Conservation (phyloP, 345 rosid genomes). For the Anastatica hierochuntica region DNA sequence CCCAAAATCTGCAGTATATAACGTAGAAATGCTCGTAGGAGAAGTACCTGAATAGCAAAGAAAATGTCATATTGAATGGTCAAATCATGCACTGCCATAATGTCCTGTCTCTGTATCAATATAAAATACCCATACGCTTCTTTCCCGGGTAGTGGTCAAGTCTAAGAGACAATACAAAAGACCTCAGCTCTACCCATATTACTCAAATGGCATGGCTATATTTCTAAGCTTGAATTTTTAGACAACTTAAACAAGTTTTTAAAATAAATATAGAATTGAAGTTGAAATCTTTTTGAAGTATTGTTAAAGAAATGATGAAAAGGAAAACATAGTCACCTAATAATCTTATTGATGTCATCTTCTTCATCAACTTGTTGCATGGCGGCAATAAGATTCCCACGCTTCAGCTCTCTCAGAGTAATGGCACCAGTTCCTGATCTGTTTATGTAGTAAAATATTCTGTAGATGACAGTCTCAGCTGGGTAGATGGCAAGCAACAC, state of each 20-base stretch:
- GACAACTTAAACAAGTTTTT: background rate
- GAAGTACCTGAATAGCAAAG: conserved; percentile 55
- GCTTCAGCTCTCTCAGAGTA: conserved; percentile 81
- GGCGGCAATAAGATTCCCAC: conserved; percentile 72
- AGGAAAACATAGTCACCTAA: conserved; percentile 45
- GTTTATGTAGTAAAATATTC: conserved; percentile 81
- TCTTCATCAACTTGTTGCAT: conserved; percentile 88
- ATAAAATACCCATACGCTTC: background rate
- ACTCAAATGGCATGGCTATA: background rate
- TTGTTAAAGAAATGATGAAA: background rate
- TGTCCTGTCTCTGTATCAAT: background rate
- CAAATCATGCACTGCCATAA: background rate
- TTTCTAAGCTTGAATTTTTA: background rate
- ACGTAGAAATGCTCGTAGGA: conserved; percentile 88
- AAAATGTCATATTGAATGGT: background rate
- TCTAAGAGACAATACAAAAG: background rate
- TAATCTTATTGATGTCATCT: conserved; percentile 81
- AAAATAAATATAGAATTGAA: background rate
- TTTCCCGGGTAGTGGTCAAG: background rate
- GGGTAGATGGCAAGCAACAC: conserved; percentile 29
- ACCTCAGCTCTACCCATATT: background rate
- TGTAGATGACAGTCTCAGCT: conserved; percentile 97
- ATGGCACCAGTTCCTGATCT: conserved; percentile 83
- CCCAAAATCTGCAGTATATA: conserved; percentile 81
- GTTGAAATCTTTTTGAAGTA: background rate